These are phyloP conservation scores for Dittrichia graveolens DNA, from an alignment of 129 eudicot species.

Conservation along the genomic window DNA sequence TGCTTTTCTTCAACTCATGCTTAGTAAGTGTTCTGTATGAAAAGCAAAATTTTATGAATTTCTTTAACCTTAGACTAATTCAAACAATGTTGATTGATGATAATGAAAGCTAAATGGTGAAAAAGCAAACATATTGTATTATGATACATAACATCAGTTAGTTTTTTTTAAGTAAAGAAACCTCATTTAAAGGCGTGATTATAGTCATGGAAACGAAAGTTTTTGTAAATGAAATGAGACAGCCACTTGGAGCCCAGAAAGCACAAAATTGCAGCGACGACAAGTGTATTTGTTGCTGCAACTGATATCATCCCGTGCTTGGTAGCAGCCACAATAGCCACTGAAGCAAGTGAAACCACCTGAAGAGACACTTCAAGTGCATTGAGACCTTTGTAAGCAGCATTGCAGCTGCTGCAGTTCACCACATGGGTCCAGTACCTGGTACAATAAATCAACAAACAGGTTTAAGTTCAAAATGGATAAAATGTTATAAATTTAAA, in stretches of 20 bases:
- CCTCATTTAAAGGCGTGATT: slow-evolving; percentile 43
- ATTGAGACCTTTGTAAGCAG: slow-evolving; percentile 45
- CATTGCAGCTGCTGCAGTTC: slow-evolving; percentile 55
- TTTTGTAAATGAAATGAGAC: slow-evolving; percentile 60
- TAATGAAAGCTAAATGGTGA: too few species aligned
- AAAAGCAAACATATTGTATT: too few species aligned
- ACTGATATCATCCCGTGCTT: slow-evolving; percentile 41
- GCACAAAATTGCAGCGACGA: slow-evolving; percentile 36
- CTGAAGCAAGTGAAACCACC: slow-evolving; percentile 40
- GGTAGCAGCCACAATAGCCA: slow-evolving; percentile 47
- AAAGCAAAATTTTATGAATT: too few species aligned
- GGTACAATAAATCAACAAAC: slow-evolving; percentile 10
- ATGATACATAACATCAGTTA: too few species aligned
- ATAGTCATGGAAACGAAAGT: slow-evolving; percentile 54
- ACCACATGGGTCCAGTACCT: slow-evolving; percentile 60
- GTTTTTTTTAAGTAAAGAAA: not conserved
- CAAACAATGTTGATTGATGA: too few species aligned
- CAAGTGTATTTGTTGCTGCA: slow-evolving; percentile 35
- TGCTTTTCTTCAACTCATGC: too few species aligned
- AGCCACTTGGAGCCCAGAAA: slow-evolving; percentile 62
- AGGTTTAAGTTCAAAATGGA: too few species aligned
- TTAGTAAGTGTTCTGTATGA: too few species aligned
- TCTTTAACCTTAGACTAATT: too few species aligned
- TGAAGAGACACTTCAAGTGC: slow-evolving; percentile 36
- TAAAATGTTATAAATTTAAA: too few species aligned